phyloP scores from a whole-genome alignment of 1,284 basidiomycete species.

The Cryptococcus floricola region DNA sequence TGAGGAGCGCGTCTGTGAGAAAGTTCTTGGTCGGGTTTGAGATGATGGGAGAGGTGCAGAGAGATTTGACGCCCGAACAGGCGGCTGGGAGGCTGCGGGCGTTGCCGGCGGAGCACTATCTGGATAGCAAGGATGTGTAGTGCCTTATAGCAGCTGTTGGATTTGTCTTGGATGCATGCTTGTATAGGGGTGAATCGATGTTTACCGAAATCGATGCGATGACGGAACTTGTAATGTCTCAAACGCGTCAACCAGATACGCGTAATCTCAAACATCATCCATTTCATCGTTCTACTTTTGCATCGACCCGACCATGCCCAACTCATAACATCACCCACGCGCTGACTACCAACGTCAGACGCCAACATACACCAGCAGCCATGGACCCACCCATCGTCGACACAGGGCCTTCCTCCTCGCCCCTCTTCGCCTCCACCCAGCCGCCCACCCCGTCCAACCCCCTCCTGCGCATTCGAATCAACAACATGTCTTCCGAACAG shows the following conservation, averaged over 20 bases:
- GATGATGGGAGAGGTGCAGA: conserved; percentile 80
- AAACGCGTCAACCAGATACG: too few relatives aligned
- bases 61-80: conserved; percentile 87
- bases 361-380: not conserved
- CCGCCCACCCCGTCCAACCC: conserved; percentile 6
- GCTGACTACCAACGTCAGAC: not conserved
- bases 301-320: too few relatives aligned
- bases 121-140: conserved; percentile 31
- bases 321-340: too few relatives aligned
- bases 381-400: not conserved
- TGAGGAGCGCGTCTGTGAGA: conserved; percentile 74
- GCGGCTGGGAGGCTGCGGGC: conserved; percentile 66
- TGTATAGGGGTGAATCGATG: too few relatives aligned
- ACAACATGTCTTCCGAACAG: conserved; percentile 48
- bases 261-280: too few relatives aligned
- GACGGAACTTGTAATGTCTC: too few relatives aligned
- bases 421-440: not conserved
- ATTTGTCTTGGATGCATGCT: not conserved
- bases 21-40: conserved; percentile 96
- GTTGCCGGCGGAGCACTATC: conserved; percentile 56
- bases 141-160: not conserved
- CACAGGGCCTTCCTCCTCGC: not conserved
- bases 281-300: too few relatives aligned
- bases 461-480: conserved; percentile 47
- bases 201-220: too few relatives aligned